phyloP scores from a whole-genome alignment of 1,139 yeast species.

The Magnusiomyces suaveolens region DNA sequence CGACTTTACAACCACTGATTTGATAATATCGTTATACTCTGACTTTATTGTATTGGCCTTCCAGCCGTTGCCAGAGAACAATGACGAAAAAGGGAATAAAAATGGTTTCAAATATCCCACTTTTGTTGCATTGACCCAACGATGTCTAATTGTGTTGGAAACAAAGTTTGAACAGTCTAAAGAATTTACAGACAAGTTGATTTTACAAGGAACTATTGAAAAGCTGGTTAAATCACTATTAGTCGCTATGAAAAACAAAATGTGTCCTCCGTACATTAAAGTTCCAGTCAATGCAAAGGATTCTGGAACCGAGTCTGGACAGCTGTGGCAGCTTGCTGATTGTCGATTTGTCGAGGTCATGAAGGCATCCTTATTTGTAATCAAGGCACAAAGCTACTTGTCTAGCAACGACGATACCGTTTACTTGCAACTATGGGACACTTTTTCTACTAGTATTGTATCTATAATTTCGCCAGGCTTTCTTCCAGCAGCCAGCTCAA shows the following conservation, averaged over 20 bases:
- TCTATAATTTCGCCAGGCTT: constrained; percentile 30
- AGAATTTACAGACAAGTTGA: constrained; percentile 31
- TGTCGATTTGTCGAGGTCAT: constrained; percentile 20
- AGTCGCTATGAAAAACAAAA: constrained; percentile 21
- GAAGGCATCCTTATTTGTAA: constrained; percentile 18
- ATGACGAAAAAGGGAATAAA: constrained; percentile 24
- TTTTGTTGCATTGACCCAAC: constrained; percentile 52
- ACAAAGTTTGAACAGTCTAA: constrained; percentile 31
- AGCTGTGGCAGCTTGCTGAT: constrained; percentile 30
- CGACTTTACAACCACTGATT: constrained; percentile 9
- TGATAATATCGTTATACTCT: constrained; percentile 18
- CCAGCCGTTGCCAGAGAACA: constrained; percentile 1
- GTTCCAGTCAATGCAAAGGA: constrained; percentile 7
- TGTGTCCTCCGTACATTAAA: constrained; percentile 13
- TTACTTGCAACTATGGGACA: constrained; percentile 32
- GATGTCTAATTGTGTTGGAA: constrained; percentile 39
- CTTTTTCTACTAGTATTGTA: constrained; percentile 38
- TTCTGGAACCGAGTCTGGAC: constrained; percentile 11
- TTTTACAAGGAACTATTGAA: constrained; percentile 41
- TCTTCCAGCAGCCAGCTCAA: background rate
- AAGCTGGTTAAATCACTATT: constrained; percentile 22
- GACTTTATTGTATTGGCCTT: constrained; percentile 23
- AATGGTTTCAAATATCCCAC: constrained; percentile 42
- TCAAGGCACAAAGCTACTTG: constrained; percentile 25
- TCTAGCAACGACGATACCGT: too few species aligned